Percentiles rank a stretch among this genome's conserved stretches.
Evolutionary conservation across 2,329 filamentous ascomycete species (phyloP).

Genomic region (Cytospora paraplurivora): DNA sequence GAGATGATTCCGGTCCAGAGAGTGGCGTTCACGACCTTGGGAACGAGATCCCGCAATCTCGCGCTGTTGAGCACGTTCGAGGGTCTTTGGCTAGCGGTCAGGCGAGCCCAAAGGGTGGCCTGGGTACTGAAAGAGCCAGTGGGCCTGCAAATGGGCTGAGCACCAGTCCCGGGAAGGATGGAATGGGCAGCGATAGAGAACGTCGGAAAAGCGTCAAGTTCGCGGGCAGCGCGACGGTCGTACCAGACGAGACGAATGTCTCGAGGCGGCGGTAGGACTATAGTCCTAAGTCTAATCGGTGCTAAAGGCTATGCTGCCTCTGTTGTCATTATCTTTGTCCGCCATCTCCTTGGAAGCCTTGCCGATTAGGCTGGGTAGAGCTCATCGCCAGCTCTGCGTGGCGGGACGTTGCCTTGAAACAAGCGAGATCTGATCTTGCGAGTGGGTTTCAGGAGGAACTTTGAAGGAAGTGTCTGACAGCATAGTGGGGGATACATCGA

Average conservation of each 20-base stretch:
- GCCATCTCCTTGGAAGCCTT: neutral
- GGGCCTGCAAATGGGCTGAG: conserved; percentile 44
- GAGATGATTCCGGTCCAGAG: conserved; percentile 27
- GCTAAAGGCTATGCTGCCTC: neutral
- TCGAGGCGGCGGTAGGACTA: conserved; percentile 18
- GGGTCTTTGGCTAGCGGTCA: conserved; percentile 41
- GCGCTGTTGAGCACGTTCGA: conserved; percentile 61
- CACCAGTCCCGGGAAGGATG: conserved; percentile 50
- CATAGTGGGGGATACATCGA: neutral
- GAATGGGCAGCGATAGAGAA: conserved; percentile 48
- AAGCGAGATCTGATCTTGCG: neutral
- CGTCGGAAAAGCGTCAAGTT: conserved; percentile 68
- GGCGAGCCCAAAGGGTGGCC: conserved; percentile 21
- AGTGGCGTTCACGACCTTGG: conserved; percentile 49
- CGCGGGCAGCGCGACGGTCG: conserved; percentile 41
- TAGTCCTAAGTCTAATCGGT: conserved; percentile 12
- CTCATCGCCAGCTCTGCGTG: neutral
- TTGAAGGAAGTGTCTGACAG: neutral
- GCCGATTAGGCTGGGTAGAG: neutral
- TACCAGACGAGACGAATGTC: conserved; percentile 5
- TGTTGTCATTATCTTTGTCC: neutral
- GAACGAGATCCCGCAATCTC: conserved; percentile 59
- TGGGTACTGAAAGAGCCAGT: conserved; percentile 37
- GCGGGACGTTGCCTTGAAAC: neutral
- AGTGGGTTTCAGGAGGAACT: neutral